Conservation (phyloP, 768 basidiomycete species). For the Rhodotorula graminis region DNA sequence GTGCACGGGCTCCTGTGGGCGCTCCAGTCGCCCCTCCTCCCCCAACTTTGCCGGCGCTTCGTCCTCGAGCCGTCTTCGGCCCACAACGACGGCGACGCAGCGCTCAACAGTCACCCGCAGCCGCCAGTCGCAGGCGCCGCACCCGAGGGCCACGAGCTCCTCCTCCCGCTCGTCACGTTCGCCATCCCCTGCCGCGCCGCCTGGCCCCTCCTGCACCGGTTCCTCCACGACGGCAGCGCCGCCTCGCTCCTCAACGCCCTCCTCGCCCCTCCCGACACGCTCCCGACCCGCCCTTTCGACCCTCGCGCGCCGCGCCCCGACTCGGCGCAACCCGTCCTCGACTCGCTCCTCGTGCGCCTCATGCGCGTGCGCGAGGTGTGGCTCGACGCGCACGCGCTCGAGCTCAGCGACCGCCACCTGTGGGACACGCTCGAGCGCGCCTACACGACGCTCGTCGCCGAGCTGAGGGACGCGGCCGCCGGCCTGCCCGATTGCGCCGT, state of each 20-base stretch:
- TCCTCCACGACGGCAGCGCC: not conserved
- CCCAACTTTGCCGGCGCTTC: too few relatives aligned
- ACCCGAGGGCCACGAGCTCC: not conserved
- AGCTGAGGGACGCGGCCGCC: not conserved
- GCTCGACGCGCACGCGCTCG: not conserved
- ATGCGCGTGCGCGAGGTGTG: not conserved
- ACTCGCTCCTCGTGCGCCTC: not conserved
- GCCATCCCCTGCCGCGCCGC: not conserved
- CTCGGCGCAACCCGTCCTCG: not conserved
- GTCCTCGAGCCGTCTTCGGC: not conserved
- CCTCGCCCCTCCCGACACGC: not conserved
- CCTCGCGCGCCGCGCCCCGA: not conserved
- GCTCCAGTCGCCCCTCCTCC: not conserved
- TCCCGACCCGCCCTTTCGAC: too few relatives aligned
- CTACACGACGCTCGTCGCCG: not conserved
- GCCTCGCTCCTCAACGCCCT: not conserved
- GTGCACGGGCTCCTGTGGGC: constrained; percentile 1
- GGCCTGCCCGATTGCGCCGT: too few relatives aligned
- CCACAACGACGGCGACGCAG: not conserved
- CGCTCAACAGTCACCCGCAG: not conserved
- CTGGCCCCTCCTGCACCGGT: not conserved
- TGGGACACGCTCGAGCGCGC: constrained; percentile 7
- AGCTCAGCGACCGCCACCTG: not conserved
- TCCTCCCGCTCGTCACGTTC: not conserved
- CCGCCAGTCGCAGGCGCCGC: too few relatives aligned